Conservation (phyloP, 805 yeast species). For the Komagataella phaffii region DNA sequence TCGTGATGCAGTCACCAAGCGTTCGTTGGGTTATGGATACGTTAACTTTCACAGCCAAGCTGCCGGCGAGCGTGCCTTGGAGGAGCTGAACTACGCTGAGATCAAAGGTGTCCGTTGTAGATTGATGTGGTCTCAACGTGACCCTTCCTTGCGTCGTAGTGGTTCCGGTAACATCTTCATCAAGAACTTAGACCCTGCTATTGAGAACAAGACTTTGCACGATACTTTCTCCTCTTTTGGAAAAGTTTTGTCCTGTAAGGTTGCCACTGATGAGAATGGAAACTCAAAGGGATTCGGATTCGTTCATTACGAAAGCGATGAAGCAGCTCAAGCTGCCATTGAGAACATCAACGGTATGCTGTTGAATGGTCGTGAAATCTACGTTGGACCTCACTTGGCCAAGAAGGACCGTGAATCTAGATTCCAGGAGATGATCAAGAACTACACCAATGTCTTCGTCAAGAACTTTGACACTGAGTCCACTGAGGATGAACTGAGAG, state of each 20-base stretch:
- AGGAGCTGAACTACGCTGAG: conserved; percentile 86
- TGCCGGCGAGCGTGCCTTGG: conserved; percentile 91
- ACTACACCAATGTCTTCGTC: conserved; percentile 91
- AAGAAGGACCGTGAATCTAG: conserved; percentile 91
- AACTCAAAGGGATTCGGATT: conserved; percentile 93
- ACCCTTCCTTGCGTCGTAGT: conserved; percentile 86
- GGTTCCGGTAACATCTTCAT: conserved; percentile 96
- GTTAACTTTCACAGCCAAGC: conserved; percentile 84
- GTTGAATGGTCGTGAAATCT: conserved; percentile 91
- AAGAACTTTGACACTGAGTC: conserved; percentile 74
- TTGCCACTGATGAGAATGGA: conserved; percentile 89
- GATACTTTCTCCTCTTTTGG: conserved; percentile 98
- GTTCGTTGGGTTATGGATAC: conserved; percentile 95
- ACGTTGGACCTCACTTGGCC: conserved; percentile 87
- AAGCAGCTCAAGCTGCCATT: conserved; percentile 89
- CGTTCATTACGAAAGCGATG: conserved; percentile 90
- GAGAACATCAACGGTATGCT: conserved; percentile 97
- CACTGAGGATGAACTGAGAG: conserved; percentile 57
- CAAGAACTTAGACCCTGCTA: conserved; percentile 96
- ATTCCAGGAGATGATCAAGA: conserved; percentile 79
- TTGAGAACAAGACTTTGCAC: conserved; percentile 96
- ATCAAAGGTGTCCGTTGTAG: conserved; percentile 96
- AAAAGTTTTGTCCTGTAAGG: conserved; percentile 89
- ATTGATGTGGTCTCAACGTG: conserved; percentile 99
- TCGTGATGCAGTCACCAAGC: conserved; percentile 95